phyloP scores from a whole-genome alignment of 441 rosid genomes.

The Syzygium malaccense region DNA sequence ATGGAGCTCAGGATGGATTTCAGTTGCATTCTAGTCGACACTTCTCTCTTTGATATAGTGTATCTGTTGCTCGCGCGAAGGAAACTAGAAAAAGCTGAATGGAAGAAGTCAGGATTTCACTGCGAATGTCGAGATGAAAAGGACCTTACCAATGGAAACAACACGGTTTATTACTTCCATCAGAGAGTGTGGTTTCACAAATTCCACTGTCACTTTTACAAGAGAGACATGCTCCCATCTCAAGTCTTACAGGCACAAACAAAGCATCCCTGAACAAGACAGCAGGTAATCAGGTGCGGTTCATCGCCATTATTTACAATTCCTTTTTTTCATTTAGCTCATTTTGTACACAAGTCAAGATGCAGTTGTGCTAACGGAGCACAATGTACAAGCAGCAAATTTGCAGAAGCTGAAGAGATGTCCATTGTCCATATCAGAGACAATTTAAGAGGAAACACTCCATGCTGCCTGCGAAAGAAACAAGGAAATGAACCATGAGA shows the following conservation, averaged over 20 bases:
- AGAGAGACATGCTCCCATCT: not conserved
- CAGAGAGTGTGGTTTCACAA: not conserved
- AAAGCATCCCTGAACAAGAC: not conserved
- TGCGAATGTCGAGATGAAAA: not conserved
- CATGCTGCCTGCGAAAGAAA: not conserved
- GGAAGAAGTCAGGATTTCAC: not conserved
- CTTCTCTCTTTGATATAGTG: not conserved
- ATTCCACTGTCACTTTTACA: not conserved
- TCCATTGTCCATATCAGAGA: not conserved
- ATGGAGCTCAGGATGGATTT: not conserved
- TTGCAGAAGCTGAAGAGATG: not conserved
- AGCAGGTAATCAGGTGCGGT: not conserved
- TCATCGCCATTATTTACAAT: not conserved
- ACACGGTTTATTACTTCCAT: not conserved
- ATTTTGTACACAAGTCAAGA: not conserved
- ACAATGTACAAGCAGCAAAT: not conserved
- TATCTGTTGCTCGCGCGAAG: not conserved
- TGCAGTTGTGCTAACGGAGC: not conserved
- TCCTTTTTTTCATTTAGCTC: not conserved
- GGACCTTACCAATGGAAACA: not conserved
- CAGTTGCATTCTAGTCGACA: not conserved
- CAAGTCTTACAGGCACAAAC: not conserved
- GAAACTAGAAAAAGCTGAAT: not conserved
- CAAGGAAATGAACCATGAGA: not conserved
- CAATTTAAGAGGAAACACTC: not conserved